Evolutionary conservation across 1,284 basidiomycete species (phyloP), one percentile per base, ranked within the genome.

Genomic region (Moniliella sp.): DNA sequence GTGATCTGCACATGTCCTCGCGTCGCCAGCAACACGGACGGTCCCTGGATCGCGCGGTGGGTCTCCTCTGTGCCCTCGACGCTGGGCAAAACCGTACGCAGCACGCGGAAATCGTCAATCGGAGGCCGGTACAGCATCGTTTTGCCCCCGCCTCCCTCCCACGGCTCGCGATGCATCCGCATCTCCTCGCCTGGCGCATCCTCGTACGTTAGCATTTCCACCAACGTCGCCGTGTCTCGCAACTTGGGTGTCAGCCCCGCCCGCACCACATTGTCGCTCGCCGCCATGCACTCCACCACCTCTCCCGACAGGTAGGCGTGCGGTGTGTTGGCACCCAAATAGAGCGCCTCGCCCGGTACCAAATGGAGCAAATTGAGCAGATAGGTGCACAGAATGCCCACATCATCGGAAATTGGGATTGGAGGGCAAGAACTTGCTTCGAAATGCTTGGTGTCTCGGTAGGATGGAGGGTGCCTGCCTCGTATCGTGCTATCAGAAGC

Each of bases 161-260:
- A 19, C 1, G 27, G 21, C 9, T 55, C 57, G 0, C 80, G 74
- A 16, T 64, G 48, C 39, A 91, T 73, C 39, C 74, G 61, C 57
- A 91, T 81, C 1, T 45, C 40, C 2, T 40, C 33, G n/a, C 37
- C 33, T 7, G 23, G 25, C 4, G 40, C 40, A 69, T 71, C 68
- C 2, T 74, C 73, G 62, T 94, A 97, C 5, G 84, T 94, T 40
- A 97, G 70, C 57, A 81, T 80, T 3, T 72, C 66, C 37, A 93
- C 67, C 31, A 99, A 73, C 43, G 86, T 93, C 2, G 76, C 73
- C 13, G 93, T 75, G 59, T 99, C 91, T 37, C 88, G 74, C 14
- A 80, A 69, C 64, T 99, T 99, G 8, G 91, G 88, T 0, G 91
- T 99, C 26, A 99, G 73, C n/a, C 91, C 91, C 1, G 91, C 91